Conservation (phyloP, 2,329 filamentous ascomycete genomes). For the Pseudonectria buxi region DNA sequence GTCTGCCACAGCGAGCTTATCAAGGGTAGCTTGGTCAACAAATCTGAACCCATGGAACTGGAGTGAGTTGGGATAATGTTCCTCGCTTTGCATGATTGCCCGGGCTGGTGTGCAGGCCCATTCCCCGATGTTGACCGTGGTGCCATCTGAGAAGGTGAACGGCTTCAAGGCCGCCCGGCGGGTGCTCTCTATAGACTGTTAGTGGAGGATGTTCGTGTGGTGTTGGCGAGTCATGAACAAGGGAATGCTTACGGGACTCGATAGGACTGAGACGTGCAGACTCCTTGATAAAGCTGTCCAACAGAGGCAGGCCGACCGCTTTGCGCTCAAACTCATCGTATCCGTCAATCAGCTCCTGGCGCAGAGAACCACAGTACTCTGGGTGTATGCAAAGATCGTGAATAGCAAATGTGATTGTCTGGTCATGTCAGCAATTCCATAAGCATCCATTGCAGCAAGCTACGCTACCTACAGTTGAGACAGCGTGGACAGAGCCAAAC, state of each 20-base stretch:
- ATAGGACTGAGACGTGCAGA: slow-evolving; percentile 1
- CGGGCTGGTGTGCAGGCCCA: neutral
- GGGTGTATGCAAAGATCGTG: slow-evolving; percentile 2
- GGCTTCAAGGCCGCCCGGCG: neutral
- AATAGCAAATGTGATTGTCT: slow-evolving; percentile 2
- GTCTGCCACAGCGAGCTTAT: no score
- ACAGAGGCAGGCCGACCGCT: neutral
- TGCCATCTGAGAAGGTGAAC: slow-evolving; percentile 3
- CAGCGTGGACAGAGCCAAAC: slow-evolving; percentile 4
- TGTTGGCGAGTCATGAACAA: neutral
- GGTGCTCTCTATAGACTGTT: slow-evolving; percentile 1
- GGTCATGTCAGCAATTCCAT: no score
- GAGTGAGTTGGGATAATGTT: no score
- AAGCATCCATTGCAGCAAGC: no score
- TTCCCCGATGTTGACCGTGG: neutral
- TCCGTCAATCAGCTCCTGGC: slow-evolving; percentile 2
- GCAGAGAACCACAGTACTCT: slow-evolving; percentile 1
- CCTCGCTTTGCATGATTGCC: no score
- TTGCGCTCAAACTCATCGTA: neutral
- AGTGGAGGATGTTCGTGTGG: no score
- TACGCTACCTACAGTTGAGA: no score
- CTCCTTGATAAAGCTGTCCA: slow-evolving; percentile 9
- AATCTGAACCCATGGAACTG: no score
- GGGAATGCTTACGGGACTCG: no score
- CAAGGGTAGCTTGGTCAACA: no score